phyloP scores from a whole-genome alignment of 2,329 filamentous ascomycete genomes.

The Hymenoscyphus infarciens region DNA sequence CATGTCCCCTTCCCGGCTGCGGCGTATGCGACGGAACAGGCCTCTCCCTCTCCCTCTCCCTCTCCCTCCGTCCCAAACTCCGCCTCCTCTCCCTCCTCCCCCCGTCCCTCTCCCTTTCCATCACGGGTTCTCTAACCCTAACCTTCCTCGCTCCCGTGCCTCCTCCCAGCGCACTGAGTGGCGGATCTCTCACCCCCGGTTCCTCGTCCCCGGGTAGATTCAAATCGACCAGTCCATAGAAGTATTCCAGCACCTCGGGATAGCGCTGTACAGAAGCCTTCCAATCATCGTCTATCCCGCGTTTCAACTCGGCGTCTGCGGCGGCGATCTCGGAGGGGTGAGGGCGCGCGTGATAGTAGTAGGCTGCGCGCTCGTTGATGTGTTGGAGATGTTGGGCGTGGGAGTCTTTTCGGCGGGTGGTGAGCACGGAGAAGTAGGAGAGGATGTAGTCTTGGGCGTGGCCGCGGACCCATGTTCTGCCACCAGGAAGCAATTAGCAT shows the following conservation, averaged over 20 bases:
- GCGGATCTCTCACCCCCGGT: constrained; percentile 55
- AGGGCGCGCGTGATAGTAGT: constrained; percentile 55
- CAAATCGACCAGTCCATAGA: constrained; percentile 66
- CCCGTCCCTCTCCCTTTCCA: constrained; percentile 10
- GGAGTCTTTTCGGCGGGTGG: constrained; percentile 55
- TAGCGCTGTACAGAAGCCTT: constrained; percentile 70
- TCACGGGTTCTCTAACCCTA: constrained; percentile 28
- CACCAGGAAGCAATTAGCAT: constrained; percentile 8
- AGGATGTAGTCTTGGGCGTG: constrained; percentile 67
- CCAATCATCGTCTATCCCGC: constrained; percentile 78
- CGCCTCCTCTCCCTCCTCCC: constrained; percentile 21
- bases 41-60: constrained; percentile 18
- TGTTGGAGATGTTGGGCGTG: constrained; percentile 55
- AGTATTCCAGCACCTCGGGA: constrained; percentile 79
- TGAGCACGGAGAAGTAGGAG: constrained; percentile 59
- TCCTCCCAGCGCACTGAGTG: constrained; percentile 43
- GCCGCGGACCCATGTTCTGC: constrained; percentile 59
- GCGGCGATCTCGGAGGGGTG: constrained; percentile 60
- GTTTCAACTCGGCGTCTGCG: constrained; percentile 64
- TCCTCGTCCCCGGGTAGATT: constrained; percentile 62
- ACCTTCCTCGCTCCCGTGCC: constrained; percentile 23
- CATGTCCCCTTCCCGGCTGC: constrained; percentile 4
- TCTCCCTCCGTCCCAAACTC: constrained; percentile 16
- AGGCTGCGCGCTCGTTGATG: constrained; percentile 52
- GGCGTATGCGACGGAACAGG: constrained; percentile 18